phyloP scores from a whole-genome alignment of 1,139 yeast species.

The Saccharomyces hybrid region DNA sequence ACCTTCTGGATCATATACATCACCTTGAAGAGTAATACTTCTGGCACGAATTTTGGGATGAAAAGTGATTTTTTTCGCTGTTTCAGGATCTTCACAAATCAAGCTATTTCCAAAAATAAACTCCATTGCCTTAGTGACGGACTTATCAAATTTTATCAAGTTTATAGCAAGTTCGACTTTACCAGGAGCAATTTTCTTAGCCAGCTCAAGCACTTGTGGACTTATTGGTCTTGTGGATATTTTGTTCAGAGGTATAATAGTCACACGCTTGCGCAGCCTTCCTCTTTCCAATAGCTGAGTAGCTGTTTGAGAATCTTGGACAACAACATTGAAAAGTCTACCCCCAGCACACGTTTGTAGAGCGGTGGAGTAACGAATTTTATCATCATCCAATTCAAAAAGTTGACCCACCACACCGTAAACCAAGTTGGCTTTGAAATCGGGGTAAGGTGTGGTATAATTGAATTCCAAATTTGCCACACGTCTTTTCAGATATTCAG shows the following conservation, averaged over 20 bases:
- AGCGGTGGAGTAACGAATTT: slow-evolving; percentile 66
- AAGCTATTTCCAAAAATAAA: slow-evolving; percentile 88
- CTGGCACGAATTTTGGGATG: slow-evolving; percentile 75
- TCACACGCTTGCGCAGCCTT: slow-evolving; percentile 70
- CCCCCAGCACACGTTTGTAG: slow-evolving; percentile 95
- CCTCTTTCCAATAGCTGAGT: slow-evolving; percentile 76
- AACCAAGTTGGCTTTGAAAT: slow-evolving; percentile 56
- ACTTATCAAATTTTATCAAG: slow-evolving; percentile 64
- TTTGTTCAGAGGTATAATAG: slow-evolving; percentile 87
- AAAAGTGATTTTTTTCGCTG: slow-evolving; percentile 84
- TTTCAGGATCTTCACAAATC: slow-evolving; percentile 76
- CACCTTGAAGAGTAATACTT: slow-evolving; percentile 92
- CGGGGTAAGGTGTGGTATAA: slow-evolving; percentile 56
- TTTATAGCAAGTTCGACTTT: slow-evolving; percentile 84
- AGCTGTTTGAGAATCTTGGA: slow-evolving; percentile 80
- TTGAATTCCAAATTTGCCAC: slow-evolving; percentile 72
- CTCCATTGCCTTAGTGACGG: slow-evolving; percentile 77
- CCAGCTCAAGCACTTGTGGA: slow-evolving; percentile 42
- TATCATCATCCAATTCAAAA: slow-evolving; percentile 54
- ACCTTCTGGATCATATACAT: slow-evolving; percentile 92
- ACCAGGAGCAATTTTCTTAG: slow-evolving; percentile 56
- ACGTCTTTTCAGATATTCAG: slow-evolving; percentile 53
- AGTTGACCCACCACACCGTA: slow-evolving; percentile 89
- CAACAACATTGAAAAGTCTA: slow-evolving; percentile 80
- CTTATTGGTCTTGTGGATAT: slow-evolving; percentile 54